Evolutionary conservation across 306 rosid genomes (phyloP).

Genomic region (Corylus americana): DNA sequence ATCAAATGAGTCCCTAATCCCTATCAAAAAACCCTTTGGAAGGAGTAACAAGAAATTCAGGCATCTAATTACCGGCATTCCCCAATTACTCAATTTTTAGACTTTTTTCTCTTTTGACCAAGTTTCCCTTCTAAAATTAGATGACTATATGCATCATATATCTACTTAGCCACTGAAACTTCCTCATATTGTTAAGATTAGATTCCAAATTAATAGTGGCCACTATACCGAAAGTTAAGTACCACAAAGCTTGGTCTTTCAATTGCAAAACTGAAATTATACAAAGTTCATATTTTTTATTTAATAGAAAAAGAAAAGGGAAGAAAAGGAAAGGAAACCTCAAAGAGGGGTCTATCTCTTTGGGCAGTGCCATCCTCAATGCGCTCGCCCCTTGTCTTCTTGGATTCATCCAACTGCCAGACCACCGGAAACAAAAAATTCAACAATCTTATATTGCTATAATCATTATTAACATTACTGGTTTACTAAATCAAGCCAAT

Average conservation of each 20-base stretch:
- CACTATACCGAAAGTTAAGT: background rate
- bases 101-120: background rate
- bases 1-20: background rate
- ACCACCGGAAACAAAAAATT: background rate
- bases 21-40: background rate
- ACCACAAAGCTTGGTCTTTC: background rate
- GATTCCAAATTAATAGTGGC: background rate
- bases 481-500: no score
- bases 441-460: background rate
- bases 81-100: background rate
- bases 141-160: background rate
- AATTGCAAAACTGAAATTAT: background rate
- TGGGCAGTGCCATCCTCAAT: constrained; percentile 93
- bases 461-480: background rate
- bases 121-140: background rate
- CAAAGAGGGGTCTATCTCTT: constrained; percentile 83
- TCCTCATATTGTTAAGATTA: background rate
- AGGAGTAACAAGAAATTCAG: background rate
- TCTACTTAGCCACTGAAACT: background rate
- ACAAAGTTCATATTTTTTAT: background rate
- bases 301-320: background rate
- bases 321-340: constrained; percentile 44
- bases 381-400: constrained; percentile 76
- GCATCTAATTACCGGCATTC: background rate
- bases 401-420: constrained; percentile 69